Evolutionary conservation across 345 rosid genomes (phyloP), one percentile per base, ranked within the genome.

Genomic region (Gossypium longicalyx): DNA sequence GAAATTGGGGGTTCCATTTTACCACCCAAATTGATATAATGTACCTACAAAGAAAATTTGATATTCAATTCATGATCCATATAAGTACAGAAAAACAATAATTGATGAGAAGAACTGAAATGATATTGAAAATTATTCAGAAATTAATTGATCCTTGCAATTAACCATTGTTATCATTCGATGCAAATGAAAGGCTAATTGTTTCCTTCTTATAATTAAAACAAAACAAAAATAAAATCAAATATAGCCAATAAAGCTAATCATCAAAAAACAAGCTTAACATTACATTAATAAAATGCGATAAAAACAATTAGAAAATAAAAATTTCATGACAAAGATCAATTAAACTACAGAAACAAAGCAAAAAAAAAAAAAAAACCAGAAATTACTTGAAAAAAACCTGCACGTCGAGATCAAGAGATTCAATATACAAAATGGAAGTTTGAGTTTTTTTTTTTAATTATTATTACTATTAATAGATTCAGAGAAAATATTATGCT

Each of bases 11-110:
- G 73, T n/a, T 25, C 22, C 48, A 66, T 1, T 70, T 34, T 41
- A 60, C 61, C 67, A 44, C 63, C 65, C 65, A 38, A 62, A 44
- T 3, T 20, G 12, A 73, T 2, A 0, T 67, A 63, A 51, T 34
- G 5, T 68, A 74, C 77, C 85, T 75, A 69, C 74, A 79, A 77
- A 67, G 38, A 13, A 23, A 16, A 63, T 1, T 34, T 34, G 41
- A 34, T 34, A 34, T 4, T 34, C 41, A 34, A 34, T 4, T 34
- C 41, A 34, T 34, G 41, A 34, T 60, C 76, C 29, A 17, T 47
- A 11, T n/a, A 60, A 73, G 16, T 60, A 58, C 10, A 54, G 56
- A 4, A n/a, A 41, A 58, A 23, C 2, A 43, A 0, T 19, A 41
- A 43, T 71, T 34, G 6, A 19, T 54, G 25, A 43, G 15, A 70